Base-by-base conservation (phyloP, 306 rosid species). In the Ziziphus jujuba region DNA sequence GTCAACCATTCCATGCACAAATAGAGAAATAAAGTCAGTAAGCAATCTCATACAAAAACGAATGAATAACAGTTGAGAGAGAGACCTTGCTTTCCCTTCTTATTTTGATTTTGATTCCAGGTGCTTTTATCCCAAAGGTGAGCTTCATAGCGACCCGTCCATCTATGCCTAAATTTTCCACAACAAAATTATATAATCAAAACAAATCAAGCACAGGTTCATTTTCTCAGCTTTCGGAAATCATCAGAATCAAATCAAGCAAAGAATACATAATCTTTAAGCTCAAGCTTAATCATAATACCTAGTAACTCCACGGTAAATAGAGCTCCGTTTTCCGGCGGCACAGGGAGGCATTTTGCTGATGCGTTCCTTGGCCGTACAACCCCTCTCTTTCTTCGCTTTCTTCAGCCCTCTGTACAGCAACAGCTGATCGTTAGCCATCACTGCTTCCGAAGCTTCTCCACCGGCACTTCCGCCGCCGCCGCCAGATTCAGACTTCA, bases 51-150 rank as follows among this genome's bases (percentile, higher is more conserved):
- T 12, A 74, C 19, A 63, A 53, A 4, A 48, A 19, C 9, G 17
- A 12, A 50, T 7, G 10, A 50, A 23, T 50, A 61, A 24, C 53
- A 52, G 47, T 19, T 61, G 34, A 50, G 23, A 72, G 14, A 82
- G 56, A 76, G 17, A 93, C 99, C 99, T 88, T 95, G 99, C 70
- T 95, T 95, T 75, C 99, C 99, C 83, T 95, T 95, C 82, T 95
- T 95, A 67, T 95, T 95, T 85, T 95, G 99, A 75, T 95, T 95
- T 68, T 95, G 99, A 53, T 95, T 95, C 99, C 99, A 95, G 24
- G 97, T 95, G 67, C 95, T 95, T 74, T 95, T 95, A 81, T 95
- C 99, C 99, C 99, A 95, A 38, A 95, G 99, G 78, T 95, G 99
- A 58, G 99, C 99, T 72, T 95, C 99, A 61, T 93, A 93, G 48